Evolutionary conservation across 2,329 filamentous ascomycete species (phyloP).

Genomic region (Rugonectria rugulosa): DNA sequence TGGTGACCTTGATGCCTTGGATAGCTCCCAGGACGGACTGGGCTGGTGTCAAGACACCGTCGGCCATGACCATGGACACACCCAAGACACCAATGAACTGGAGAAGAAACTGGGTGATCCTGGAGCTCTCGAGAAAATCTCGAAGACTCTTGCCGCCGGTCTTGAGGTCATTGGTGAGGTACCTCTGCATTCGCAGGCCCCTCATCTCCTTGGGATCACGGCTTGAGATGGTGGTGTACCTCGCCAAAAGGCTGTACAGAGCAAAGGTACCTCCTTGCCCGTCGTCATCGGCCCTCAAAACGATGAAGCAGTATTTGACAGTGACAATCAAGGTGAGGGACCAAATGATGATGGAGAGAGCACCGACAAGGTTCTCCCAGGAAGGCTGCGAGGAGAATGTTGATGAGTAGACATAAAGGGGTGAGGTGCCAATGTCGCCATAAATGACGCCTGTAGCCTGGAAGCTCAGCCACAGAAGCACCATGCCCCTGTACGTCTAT

Average conservation of each 20-base stretch:
- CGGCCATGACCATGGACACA: constrained; percentile 70
- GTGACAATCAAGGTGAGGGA: constrained; percentile 72
- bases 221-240: constrained; percentile 64
- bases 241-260: constrained; percentile 68
- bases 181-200: constrained; percentile 62
- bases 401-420: constrained; percentile 72
- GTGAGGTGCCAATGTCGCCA: constrained; percentile 69
- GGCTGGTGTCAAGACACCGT: constrained; percentile 71
- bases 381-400: constrained; percentile 64
- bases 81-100: constrained; percentile 69
- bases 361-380: constrained; percentile 65
- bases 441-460: constrained; percentile 72
- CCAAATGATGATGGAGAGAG: constrained; percentile 73
- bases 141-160: constrained; percentile 59
- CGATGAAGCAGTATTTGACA: constrained; percentile 70
- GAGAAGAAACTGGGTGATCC: constrained; percentile 57
- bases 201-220: constrained; percentile 58
- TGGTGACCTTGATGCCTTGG: constrained; percentile 66
- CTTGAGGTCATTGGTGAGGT: constrained; percentile 61
- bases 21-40: constrained; percentile 74
- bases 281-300: constrained; percentile 71
- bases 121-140: constrained; percentile 63
- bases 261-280: constrained; percentile 74
- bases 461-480: constrained; percentile 59
- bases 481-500: constrained; percentile 24